Base-by-base conservation (phyloP, 2,329 filamentous ascomycete genomes). In the Claviceps sp. region DNA sequence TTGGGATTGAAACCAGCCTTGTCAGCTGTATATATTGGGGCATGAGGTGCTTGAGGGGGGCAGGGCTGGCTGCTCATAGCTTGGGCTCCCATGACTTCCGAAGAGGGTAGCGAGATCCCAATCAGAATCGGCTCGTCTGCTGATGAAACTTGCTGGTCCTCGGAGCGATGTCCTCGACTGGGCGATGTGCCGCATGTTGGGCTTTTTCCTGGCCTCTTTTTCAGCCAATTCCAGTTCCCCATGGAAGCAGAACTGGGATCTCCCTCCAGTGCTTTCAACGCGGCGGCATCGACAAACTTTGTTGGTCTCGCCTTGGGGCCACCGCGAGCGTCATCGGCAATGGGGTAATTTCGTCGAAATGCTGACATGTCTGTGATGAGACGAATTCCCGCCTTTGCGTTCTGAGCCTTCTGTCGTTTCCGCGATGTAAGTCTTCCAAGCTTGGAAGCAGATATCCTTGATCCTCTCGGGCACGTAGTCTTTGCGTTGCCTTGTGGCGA, bases 101-200 rank as follows among this genome's bases (percentile, higher is more conserved):
- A 63, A 14, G 79, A 76, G 2, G 84, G 78, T 46, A 88, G 70
- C 14, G 78, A 76, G 49, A 89, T 80, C 13, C 84, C 84, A 57
- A 88, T 89, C 43, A 85, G 75, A 54, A 89, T 89, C 1, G 82
- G 82, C n/a, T 80, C 74, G 59, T 85, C 81, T 53, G 76, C 78
- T 0, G 85, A 84, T 14, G 84, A 87, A 4, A 87, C 71, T 55
- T 81, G 79, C 11, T 64, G 62, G 5, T 62, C 62, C 24, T 61
- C 50, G 55, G 59, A 56, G 54, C 61, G 54, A 53, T 59, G 51
- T 24, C 59, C 56, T 40, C 60, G 61, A 14, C 63, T 62, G 9
- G 64, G 59, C 3, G 3, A 34, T 34, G 60, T 59, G 14, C 60
- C 56, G 13, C 61, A 58, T 14, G 56, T 57, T 16, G 61, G 63